Percentiles rank a stretch among this genome's conserved stretches.
Evolutionary conservation across 1,139 yeast species (phyloP).

Genomic region (Chernovozyma sophiae-reginae): DNA sequence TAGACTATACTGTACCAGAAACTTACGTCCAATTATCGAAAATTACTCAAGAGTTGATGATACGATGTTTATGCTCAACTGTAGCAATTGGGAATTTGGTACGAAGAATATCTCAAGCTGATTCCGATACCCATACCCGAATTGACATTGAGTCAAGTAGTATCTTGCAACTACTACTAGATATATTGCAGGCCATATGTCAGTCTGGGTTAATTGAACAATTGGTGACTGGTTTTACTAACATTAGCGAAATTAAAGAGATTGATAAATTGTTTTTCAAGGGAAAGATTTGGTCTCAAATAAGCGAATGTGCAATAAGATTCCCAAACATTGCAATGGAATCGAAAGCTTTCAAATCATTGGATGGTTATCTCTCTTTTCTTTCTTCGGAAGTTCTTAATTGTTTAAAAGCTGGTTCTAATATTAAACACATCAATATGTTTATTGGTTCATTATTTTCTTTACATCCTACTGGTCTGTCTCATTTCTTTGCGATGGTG

Average conservation of each 20-base stretch:
- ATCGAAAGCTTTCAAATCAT: slow-evolving; percentile 14
- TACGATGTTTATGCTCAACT: slow-evolving; percentile 17
- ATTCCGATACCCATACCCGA: no score
- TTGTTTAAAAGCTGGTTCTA: slow-evolving; percentile 6
- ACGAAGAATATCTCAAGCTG: slow-evolving; percentile 16
- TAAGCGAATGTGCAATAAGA: slow-evolving; percentile 18
- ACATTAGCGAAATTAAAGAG: slow-evolving; percentile 22
- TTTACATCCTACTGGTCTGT: slow-evolving; percentile 15
- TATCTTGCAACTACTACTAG: slow-evolving; percentile 6
- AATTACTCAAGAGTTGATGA: slow-evolving; percentile 10
- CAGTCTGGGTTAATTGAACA: background rate
- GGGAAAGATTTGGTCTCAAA: slow-evolving; percentile 25
- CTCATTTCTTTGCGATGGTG: slow-evolving; percentile 18
- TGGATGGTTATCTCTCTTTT: slow-evolving; percentile 20
- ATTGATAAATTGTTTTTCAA: slow-evolving; percentile 35
- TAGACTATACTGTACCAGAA: slow-evolving; percentile 32
- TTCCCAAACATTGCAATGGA: slow-evolving; percentile 9
- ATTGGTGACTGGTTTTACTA: background rate
- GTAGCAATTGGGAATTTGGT: slow-evolving; percentile 30
- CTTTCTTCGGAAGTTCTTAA: slow-evolving; percentile 15
- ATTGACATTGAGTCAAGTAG: background rate
- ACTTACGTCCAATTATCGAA: slow-evolving; percentile 16
- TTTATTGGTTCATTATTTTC: slow-evolving; percentile 23
- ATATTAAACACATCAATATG: slow-evolving; percentile 12
- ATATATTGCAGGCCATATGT: slow-evolving; percentile 8